Base-by-base conservation (phyloP, 148 eudicot genomes). In the Bassia scoparia region DNA sequence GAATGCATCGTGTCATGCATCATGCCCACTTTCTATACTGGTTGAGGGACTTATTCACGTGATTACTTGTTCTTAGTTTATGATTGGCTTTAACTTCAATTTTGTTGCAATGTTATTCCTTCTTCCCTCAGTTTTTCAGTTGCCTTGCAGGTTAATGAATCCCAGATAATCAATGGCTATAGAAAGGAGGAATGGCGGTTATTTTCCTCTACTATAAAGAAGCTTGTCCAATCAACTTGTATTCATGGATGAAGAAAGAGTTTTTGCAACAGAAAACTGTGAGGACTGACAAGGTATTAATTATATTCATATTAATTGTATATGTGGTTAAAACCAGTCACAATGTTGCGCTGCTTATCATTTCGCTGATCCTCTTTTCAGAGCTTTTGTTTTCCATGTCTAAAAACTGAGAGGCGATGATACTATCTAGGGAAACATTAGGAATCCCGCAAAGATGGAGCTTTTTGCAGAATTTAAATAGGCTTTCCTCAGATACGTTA, bases 171-270 rank as follows among this genome's bases (percentile, higher is more conserved):
- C 84, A 66, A 79, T 44, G 68, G 59, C 49, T 67, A 71, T 72
- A 69, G 74, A 74, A 71, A 80, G 74, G 80, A 74, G 78, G 86
- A 77, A 72, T 82, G 85, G 80, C 75, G 46, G 76, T 70, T 71
- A 67, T 81, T 89, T 79, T 79, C 81, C 69, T 55, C 80, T 46
- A 78, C 79, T 53, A 41, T 88, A 63, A 84, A 81, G 82, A 91
- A 80, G 54, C 79, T 84, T 66, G 87, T 85, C 76, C 83, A 81
- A 81, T 82, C 89, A 81, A 75, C 88, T 63, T 86, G 83, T 59
- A 81, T 72, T 80, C 83, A 67, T 95, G 98, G 98, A 83, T 95
- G 81, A 89, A 84, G 76, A 85, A 86, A 79, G 97, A 95, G 80
- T n/a, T 83, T 88, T 75, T 62, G 69, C 62, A n/a, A 70, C 81